Base-by-base conservation (phyloP, 169 alveolate genomes). In the Cryptosporidium tyzzeri region DNA sequence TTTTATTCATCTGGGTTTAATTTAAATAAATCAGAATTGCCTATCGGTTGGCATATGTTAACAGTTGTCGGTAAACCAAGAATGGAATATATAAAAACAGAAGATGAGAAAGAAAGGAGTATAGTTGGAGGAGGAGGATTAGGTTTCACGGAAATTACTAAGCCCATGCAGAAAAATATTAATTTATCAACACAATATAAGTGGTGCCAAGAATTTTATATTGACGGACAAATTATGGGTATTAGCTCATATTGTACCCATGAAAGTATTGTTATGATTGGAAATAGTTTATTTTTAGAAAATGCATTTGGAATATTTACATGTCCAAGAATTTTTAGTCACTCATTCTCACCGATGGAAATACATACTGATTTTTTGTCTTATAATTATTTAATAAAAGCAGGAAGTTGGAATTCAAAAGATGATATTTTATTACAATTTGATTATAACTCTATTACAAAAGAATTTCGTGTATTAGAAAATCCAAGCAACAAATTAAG, bases 221-320 rank as follows among this genome's bases (percentile, higher is more conserved):
- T 80, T 44, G 89, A 80, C 41, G 89, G 89, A 80, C 89, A 80
- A 44, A 80, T 80, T 29, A 80, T 80, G 89, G 89, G 89, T 14
- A 80, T 80, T 21, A 80, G 89, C 35, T 80, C 89, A 23, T 80
- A 80, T 48, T 80, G 89, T 62, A 80, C 80, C 8, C 75, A 62
- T 62, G 89, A 80, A 26, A 53, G 70, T 41, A 35, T 80, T 41
- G 37, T 80, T 37, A 80, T 80, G 89, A 80, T 80, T 41, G 89
- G 89, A 18, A 80, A 80, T 65, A 80, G 89, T 48, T 44, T 80
- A 50, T 80, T 44, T 45, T 62, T 80, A 80, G 89, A 80, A 44
- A 80, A 80, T 18, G 71, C 89, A 80, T 80, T 80, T 62, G 89
- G 89, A 7, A 59, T 80, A 62, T 80, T 80, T 48, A 80, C 89